Evolutionary conservation across 768 basidiomycete species (phyloP).

Genomic region (Xerocomus potaroensis): DNA sequence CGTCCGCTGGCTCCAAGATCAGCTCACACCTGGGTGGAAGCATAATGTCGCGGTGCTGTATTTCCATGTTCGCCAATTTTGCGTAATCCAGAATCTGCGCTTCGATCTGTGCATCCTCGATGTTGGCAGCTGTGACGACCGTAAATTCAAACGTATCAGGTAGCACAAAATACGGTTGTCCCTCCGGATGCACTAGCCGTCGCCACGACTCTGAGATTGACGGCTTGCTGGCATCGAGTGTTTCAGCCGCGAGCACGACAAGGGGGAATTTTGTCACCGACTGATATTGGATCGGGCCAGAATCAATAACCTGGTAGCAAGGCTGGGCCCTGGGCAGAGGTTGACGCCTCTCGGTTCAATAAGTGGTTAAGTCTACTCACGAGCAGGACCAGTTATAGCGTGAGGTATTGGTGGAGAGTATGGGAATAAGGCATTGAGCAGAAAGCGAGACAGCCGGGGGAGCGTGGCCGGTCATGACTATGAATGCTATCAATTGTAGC

Average conservation of each 20-base stretch:
- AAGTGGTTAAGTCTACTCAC: neutral
- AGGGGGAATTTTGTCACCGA: neutral
- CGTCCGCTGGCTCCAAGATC: conserved; percentile 41
- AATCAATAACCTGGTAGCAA: neutral
- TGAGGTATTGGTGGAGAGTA: neutral
- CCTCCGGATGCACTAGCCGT: conserved; percentile 50
- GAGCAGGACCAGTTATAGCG: neutral
- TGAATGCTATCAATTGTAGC: too few relatives aligned
- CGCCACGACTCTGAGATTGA: conserved; percentile 37
- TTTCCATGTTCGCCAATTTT: conserved; percentile 30
- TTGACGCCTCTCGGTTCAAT: neutral
- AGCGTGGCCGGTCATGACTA: too few relatives aligned
- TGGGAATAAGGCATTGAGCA: neutral
- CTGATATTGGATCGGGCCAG: neutral
- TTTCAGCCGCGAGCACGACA: neutral
- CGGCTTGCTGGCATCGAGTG: neutral
- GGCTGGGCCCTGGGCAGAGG: neutral
- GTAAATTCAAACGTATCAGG: conserved; percentile 20
- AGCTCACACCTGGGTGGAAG: conserved; percentile 41
- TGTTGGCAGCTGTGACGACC: conserved; percentile 49
- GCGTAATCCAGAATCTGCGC: conserved; percentile 37
- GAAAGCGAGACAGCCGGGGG: too few relatives aligned
- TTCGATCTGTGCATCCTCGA: conserved; percentile 36
- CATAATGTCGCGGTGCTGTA: conserved; percentile 27
- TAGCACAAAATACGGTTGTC: conserved; percentile 45